Base-by-base conservation (phyloP, 2,329 filamentous ascomycete species). In the Venturia asperata region DNA sequence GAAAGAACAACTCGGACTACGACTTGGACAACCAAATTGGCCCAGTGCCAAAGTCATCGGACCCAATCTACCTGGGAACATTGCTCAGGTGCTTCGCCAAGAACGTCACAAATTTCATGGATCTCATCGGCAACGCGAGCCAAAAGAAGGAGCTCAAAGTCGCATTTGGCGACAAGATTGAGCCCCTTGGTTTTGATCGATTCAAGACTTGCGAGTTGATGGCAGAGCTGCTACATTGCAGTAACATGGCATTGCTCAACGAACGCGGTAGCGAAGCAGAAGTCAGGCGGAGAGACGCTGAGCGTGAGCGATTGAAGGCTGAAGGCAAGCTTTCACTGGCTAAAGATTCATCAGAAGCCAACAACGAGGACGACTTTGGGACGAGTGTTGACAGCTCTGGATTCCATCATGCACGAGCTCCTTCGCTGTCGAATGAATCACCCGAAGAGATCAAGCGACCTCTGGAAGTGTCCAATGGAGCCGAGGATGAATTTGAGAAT, bases 191-290 rank as follows among this genome's bases (percentile, higher is more conserved):
- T 2, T 99, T 99, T 73, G 94, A 99, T 76, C 85, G 94, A 24
- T 99, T 99, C 81, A 99, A 99, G 81, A 97, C 94, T 0, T 99
- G 94, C 76, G 94, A 99, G 77, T 82, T 99, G 67, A 97, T 99
- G 94, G 94, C 94, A 0, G 94, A 99, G 76, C 81, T 99, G 56
- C 79, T 99, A 47, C 94, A 99, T 76, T 99, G 94, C 77, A 97
- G 93, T 75, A 99, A 99, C 74, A 99, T 99, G 94, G 92, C 90
- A 6, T 80, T 99, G 43, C 80, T 99, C 69, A 99, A 99, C 73
- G 92, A 97, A 74, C 81, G 86, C 11, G 94, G 93, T 41, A 92
- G 92, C 13, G 92, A 99, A 74, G 87, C 91, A 69, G 86, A 96
- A 68, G 91, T 97, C 67, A 86, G 83, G 67, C 82, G 85, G 52